phyloP scores from a whole-genome alignment of 768 basidiomycete species.

The Amylocystis lapponica region DNA sequence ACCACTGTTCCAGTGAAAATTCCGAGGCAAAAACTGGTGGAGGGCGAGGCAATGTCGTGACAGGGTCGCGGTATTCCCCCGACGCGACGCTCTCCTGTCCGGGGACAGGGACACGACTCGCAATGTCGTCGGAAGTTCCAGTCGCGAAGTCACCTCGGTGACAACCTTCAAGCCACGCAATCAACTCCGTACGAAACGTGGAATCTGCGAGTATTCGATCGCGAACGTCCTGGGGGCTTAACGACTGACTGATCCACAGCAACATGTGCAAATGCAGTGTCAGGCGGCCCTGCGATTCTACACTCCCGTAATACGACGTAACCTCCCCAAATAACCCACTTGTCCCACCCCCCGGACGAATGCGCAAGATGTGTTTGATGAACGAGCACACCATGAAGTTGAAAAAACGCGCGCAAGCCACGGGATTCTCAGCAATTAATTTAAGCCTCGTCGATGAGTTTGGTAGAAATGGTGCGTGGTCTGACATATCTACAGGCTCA shows the following conservation, averaged over 20 bases:
- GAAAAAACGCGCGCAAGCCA: conserved; percentile 13
- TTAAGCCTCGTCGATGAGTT: background rate
- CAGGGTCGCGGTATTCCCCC: too few species aligned
- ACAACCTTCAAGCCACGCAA: background rate
- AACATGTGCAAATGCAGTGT: conserved; percentile 16
- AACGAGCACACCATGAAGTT: conserved; percentile 9
- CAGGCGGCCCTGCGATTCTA: conserved; percentile 15
- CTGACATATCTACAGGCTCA: background rate
- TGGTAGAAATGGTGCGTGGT: background rate
- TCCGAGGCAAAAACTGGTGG: too few species aligned
- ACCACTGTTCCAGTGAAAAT: too few species aligned
- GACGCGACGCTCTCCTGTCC: too few species aligned
- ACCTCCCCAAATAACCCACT: conserved; percentile 12
- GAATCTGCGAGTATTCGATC: conserved; percentile 2
- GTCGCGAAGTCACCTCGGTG: conserved; percentile 1
- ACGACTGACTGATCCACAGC: background rate
- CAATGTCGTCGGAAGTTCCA: background rate
- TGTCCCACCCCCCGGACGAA: background rate
- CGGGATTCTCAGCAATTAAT: conserved; percentile 8
- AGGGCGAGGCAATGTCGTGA: too few species aligned
- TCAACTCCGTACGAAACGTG: background rate
- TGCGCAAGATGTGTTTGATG: conserved; percentile 6
- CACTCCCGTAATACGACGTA: conserved; percentile 16
- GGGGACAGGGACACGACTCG: too few species aligned
- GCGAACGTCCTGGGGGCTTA: background rate